Evolutionary conservation across 352 stramenopile genomes (phyloP), one percentile per base, ranked within the genome.

Genomic region (Phytophthora boehmeriae): DNA sequence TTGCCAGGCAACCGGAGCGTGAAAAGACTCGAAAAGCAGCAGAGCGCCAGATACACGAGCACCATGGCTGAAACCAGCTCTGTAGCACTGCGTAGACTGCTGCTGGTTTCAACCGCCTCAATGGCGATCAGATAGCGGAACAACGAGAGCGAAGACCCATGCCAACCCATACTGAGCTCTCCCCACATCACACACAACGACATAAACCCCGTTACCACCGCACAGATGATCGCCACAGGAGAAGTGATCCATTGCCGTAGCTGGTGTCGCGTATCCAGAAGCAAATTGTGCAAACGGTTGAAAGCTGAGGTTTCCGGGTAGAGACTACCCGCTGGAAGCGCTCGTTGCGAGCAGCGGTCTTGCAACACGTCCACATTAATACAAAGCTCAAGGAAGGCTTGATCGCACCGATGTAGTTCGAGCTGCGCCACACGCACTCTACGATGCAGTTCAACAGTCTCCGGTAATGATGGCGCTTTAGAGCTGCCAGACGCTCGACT

Each of bases 181-280:
- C 80, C 76, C 80, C 80, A 92, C 32, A 87, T 47, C n/a, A 92
- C 71, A 45, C 74, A 71, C 3, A 84, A 48, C 19, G 80, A 88
- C n/a, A 65, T 48, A 14, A 78, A 41, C 0, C 57, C 68, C 20
- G 73, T 65, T 11, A 76, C 9, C 9, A 76, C 42, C 0, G 78
- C 63, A 10, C 59, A 76, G 0, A 25, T n/a, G 8, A 75, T 59
- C 9, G 61, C 72, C 0, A 87, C 48, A 2, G 63, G 63, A 25
- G 69, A 71, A 5, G 65, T 65, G 22, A 74, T 43, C 49, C 73
- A 36, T 1, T 68, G 68, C n/a, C 61, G 63, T 17, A 77, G 5
- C 34, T 68, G 63, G 9, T 68, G 55, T 1, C 59, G 55, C 0
- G 27, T 23, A 0, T 49, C 14, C 5, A 69, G 43, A 2, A 62